A percentile compares a stretch with the other conserved stretches of the same genome.
Conservation (phyloP, 2,329 filamentous ascomycete genomes). For the Monosporascus sp. region DNA sequence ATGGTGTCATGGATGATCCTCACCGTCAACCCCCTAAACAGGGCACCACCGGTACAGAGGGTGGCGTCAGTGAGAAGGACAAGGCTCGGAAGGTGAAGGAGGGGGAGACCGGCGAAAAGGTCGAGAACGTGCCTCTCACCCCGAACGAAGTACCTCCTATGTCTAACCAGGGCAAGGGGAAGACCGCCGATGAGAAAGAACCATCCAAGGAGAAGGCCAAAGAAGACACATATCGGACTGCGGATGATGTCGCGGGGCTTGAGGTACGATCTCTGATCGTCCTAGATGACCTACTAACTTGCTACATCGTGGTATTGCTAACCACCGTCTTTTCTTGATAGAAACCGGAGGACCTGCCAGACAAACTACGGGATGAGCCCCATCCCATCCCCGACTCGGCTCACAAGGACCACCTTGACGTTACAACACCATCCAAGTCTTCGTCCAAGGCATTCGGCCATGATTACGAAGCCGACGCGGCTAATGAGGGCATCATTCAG, state of each 20-base stretch:
- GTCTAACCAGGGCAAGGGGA: constrained; percentile 74
- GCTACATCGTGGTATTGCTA: constrained; percentile 6
- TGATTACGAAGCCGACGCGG: constrained; percentile 36
- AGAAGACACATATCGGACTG: constrained; percentile 31
- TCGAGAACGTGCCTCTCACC: constrained; percentile 70
- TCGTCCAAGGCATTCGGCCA: constrained; percentile 25
- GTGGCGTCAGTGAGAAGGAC: constrained; percentile 82
- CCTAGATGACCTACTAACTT: not conserved
- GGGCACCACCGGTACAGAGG: constrained; percentile 83
- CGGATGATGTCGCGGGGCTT: constrained; percentile 41
- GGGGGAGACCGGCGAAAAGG: constrained; percentile 57
- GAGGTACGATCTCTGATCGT: constrained; percentile 47
- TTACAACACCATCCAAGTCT: constrained; percentile 35
- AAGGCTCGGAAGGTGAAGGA: constrained; percentile 68
- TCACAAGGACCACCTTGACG: constrained; percentile 58
- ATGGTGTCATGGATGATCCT: constrained; percentile 92
- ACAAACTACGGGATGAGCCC: constrained; percentile 69
- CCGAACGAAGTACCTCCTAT: constrained; percentile 82
- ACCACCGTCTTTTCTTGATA: constrained; percentile 28
- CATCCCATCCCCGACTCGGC: constrained; percentile 62
- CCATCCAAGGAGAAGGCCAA: constrained; percentile 31
- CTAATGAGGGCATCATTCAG: constrained; percentile 60
- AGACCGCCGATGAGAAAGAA: constrained; percentile 40
- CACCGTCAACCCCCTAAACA: constrained; percentile 69
- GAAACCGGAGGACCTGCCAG: constrained; percentile 79